These are phyloP conservation scores for Daphne laureola DNA, from an alignment of 441 rosid genomes.

Conservation along the genomic window DNA sequence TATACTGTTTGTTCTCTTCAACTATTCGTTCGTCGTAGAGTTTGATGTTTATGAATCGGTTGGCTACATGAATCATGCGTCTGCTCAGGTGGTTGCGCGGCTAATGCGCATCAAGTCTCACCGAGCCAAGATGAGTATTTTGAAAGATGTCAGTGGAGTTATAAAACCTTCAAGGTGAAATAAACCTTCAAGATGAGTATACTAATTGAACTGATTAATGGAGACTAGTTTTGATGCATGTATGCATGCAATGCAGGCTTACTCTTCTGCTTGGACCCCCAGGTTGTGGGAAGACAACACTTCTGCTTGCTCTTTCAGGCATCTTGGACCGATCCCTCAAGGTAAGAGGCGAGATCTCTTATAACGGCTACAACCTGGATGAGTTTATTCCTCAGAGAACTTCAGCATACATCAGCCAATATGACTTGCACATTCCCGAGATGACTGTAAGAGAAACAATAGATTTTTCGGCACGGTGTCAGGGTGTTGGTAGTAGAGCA, in stretches of 20 bases:
- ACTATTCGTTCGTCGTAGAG: too few relatives aligned
- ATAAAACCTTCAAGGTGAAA: constrained; percentile 50
- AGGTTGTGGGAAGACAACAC: constrained; percentile 68
- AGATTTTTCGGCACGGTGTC: constrained; percentile 22
- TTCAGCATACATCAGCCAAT: constrained; percentile 57
- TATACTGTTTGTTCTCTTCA: neutral
- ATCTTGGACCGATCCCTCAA: constrained; percentile 36
- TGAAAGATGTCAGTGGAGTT: constrained; percentile 37
- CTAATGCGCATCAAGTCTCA: constrained; percentile 6
- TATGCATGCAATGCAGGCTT: too few relatives aligned
- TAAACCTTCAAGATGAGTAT: constrained; percentile 42
- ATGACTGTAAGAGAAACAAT: constrained; percentile 35
- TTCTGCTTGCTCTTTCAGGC: constrained; percentile 48
- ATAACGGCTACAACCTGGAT: constrained; percentile 38
- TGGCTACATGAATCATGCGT: too few relatives aligned
- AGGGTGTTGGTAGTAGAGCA: constrained; percentile 16
- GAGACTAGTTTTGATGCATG: constrained; percentile 4
- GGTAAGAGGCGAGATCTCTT: constrained; percentile 42
- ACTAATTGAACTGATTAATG: neutral
- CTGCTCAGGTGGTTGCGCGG: constrained; percentile 1
- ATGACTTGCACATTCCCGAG: constrained; percentile 53
- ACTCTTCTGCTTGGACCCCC: constrained; percentile 67
- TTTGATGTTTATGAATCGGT: too few relatives aligned
- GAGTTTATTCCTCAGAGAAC: constrained; percentile 53
- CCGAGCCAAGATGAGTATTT: constrained; percentile 32